phyloP scores from a whole-genome alignment of 495 filamentous ascomycete genomes.

The Penicillium cataractarum region DNA sequence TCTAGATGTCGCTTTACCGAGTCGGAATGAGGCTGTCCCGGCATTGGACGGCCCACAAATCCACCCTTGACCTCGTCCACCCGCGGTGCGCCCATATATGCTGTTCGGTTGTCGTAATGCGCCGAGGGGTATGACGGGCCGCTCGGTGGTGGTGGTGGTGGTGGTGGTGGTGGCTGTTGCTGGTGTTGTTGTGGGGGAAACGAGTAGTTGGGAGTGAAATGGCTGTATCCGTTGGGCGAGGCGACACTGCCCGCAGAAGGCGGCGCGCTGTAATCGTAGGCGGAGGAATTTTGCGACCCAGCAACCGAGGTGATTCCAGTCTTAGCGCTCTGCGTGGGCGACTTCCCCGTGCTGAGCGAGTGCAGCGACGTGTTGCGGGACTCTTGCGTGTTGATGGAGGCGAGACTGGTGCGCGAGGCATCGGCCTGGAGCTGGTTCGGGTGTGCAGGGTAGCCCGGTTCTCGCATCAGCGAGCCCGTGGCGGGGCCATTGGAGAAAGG shows the following conservation, averaged over 20 bases:
- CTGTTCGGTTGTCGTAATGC: constrained; percentile 40
- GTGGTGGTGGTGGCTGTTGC: neutral
- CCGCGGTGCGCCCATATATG: constrained; percentile 41
- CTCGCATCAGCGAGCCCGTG: constrained; percentile 38
- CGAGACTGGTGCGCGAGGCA: constrained; percentile 42
- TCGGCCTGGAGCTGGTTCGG: constrained; percentile 39
- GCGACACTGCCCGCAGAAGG: constrained; percentile 46
- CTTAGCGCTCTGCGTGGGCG: constrained; percentile 49
- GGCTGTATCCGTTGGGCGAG: constrained; percentile 48
- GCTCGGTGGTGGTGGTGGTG: constrained; percentile 21
- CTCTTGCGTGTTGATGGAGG: constrained; percentile 47
- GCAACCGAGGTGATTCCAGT: constrained; percentile 47
- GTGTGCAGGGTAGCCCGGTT: constrained; percentile 37
- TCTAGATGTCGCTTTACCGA: constrained; percentile 67
- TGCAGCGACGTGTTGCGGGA: constrained; percentile 50
- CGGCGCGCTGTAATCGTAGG: constrained; percentile 49
- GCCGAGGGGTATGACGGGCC: constrained; percentile 43
- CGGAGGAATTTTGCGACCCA: constrained; percentile 43
- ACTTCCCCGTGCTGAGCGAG: constrained; percentile 49
- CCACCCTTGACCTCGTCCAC: constrained; percentile 53
- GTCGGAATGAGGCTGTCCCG: constrained; percentile 54
- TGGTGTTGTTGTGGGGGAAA: constrained; percentile 34
- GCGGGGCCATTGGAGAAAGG: constrained; percentile 49
- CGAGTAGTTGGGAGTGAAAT: constrained; percentile 42
- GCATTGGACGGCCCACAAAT: constrained; percentile 33